These are phyloP conservation scores for Psidium guajava DNA, from an alignment of 345 rosid genomes.

Conservation along the genomic window DNA sequence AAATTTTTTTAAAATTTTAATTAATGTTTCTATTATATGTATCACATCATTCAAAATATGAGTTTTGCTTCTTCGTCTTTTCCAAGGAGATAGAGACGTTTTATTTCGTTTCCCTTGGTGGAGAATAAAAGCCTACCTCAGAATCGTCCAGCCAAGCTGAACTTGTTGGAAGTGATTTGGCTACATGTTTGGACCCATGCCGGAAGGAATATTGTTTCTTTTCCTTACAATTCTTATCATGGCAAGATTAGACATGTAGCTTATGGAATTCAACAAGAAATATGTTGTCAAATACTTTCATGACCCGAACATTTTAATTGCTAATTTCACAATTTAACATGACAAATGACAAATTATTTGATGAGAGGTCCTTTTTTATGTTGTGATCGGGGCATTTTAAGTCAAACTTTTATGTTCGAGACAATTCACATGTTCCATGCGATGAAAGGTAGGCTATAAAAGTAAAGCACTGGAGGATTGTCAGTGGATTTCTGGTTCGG, in stretches of 20 bases:
- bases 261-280: not conserved
- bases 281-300: not conserved
- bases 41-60: not conserved
- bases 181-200: not conserved
- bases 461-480: not conserved
- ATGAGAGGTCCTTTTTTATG: not conserved
- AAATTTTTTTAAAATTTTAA: not conserved
- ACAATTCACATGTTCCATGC: not conserved
- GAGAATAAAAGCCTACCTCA: not conserved
- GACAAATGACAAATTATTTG: not conserved
- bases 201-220: not conserved
- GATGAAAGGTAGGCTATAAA: not conserved
- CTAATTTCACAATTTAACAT: not conserved
- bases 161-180: not conserved
- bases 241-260: not conserved
- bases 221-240: not conserved
- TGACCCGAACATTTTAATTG: not conserved
- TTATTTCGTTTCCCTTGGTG: not conserved
- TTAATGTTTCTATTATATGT: not conserved
- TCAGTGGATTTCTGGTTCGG: not conserved
- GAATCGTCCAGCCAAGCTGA: not conserved
- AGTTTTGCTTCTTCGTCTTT: not conserved
- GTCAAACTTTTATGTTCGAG: not conserved
- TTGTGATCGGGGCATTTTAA: not conserved
- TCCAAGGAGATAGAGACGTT: not conserved